Evolutionary conservation across 805 yeast species (phyloP).

Genomic region (Barnettozyma sp.): DNA sequence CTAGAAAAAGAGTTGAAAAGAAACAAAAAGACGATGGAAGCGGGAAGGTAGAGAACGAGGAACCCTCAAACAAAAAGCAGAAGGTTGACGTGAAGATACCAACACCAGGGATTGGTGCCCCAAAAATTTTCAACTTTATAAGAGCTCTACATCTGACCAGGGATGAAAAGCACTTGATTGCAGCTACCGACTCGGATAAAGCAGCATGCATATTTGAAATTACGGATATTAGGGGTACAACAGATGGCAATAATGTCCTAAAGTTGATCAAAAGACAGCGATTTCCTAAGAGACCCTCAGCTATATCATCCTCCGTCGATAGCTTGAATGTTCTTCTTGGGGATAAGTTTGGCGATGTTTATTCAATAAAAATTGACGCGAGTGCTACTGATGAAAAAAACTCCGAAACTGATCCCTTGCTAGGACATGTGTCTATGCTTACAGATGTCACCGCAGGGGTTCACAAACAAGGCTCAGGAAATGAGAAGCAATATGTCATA

Average conservation of each 20-base stretch:
- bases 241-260: conserved; percentile 32
- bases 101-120: conserved; percentile 62
- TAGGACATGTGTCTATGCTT: conserved; percentile 97
- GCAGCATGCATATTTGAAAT: conserved; percentile 57
- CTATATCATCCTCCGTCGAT: conserved; percentile 62
- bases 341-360: conserved; percentile 96
- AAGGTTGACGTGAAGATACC: conserved; percentile 44
- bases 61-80: conserved; percentile 27
- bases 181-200: conserved; percentile 79
- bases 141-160: conserved; percentile 52
- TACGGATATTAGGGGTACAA: too few species aligned
- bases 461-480: too few species aligned
- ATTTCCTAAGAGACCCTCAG: conserved; percentile 90
- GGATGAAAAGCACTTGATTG: conserved; percentile 49
- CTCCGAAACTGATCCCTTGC: conserved; percentile 55
- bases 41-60: conserved; percentile 12
- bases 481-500: conserved; percentile 47
- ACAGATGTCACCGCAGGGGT: conserved; percentile 56
- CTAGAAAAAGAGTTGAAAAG: conserved; percentile 24
- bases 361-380: conserved; percentile 42
- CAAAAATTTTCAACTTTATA: conserved; percentile 59
- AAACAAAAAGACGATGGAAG: conserved; percentile 9
- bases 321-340: conserved; percentile 62
- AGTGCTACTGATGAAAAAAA: conserved; percentile 29
- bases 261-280: conserved; percentile 58